A percentile compares a stretch with the other conserved stretches of the same genome.
Evolutionary conservation across 257 asterid genomes (phyloP).

Genomic region (Fraxinus cuspidata): DNA sequence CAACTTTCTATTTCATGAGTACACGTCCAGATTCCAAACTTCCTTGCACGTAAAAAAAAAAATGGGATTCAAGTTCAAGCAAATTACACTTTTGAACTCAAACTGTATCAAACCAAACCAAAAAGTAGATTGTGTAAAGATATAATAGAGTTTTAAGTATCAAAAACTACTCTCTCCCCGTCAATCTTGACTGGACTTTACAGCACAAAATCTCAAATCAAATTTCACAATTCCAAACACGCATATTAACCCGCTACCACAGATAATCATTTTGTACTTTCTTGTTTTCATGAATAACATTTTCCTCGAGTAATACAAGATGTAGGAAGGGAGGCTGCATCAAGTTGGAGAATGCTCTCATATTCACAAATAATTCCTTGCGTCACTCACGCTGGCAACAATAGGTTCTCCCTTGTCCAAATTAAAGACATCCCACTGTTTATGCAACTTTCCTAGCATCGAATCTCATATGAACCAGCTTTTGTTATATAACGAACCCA

Average conservation of each 20-base stretch:
- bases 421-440: background rate
- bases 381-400: background rate
- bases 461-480: conserved; percentile 96
- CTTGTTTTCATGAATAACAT: conserved; percentile 14
- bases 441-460: conserved; percentile 54
- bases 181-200: background rate
- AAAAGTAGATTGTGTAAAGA: background rate
- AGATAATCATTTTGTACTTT: background rate
- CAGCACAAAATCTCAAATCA: background rate
- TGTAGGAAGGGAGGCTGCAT: conserved; percentile 23
- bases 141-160: background rate
- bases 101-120: background rate
- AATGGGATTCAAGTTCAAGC: background rate
- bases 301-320: conserved; percentile 23
- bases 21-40: too few relatives aligned
- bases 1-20: too few relatives aligned
- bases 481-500: conserved; percentile 99
- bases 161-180: background rate
- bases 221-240: background rate
- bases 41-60: background rate
- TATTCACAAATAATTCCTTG: background rate
- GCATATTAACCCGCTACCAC: background rate
- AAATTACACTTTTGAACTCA: background rate
- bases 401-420: background rate
- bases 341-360: conserved; percentile 12